Conservation (phyloP, 75 land plant species). For the Sequoiadendron giganteum region DNA sequence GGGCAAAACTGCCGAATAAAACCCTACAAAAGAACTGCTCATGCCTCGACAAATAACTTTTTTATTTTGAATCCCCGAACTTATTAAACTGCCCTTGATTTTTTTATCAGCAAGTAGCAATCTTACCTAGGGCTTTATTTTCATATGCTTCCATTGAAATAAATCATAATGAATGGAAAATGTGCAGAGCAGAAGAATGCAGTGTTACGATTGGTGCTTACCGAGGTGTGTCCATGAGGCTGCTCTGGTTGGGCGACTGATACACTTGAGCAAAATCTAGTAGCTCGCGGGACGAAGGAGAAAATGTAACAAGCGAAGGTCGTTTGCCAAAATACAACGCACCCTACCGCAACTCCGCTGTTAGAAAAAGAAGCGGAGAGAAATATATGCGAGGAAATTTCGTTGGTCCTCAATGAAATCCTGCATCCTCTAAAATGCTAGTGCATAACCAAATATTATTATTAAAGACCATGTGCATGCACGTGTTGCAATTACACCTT, state of each 20-base stretch:
- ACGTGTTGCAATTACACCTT: no score
- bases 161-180: background rate
- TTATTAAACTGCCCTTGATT: no score
- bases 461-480: no score
- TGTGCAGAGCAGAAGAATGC: background rate
- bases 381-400: background rate
- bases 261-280: background rate
- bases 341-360: background rate
- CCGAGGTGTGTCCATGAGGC: background rate
- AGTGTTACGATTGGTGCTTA: background rate
- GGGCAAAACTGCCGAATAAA: background rate
- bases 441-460: background rate
- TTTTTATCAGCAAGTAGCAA: background rate
- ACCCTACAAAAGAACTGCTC: background rate
- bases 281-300: background rate
- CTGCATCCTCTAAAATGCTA: background rate
- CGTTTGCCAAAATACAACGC: background rate
- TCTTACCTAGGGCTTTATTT: background rate
- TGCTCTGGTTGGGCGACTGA: background rate
- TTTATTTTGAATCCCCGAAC: no score
- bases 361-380: background rate
- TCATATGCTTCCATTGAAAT: background rate
- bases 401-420: background rate
- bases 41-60: background rate
- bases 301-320: no score